Evolutionary conservation across 805 yeast genomes (phyloP).

Genomic region (Debaryomyces maramus): DNA sequence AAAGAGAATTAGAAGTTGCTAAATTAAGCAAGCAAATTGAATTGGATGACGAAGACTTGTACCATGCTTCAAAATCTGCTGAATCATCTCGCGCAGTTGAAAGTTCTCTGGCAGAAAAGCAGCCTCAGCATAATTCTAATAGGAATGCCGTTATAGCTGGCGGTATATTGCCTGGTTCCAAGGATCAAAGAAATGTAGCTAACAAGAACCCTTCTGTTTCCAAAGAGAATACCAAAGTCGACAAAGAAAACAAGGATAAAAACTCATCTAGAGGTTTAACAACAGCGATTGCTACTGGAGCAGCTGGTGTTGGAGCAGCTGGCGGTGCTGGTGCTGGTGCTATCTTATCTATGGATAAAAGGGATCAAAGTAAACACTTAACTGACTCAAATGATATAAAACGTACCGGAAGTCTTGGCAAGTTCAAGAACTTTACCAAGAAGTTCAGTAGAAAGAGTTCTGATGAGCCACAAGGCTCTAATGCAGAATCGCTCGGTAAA

Average conservation of each 20-base stretch:
- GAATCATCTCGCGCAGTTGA: too few relatives aligned
- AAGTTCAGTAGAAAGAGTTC: constrained; percentile 1
- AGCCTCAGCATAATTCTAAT: too few relatives aligned
- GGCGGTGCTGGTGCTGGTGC: constrained; percentile 12
- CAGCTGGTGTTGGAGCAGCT: constrained; percentile 16
- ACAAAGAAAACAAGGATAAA: constrained; percentile 6
- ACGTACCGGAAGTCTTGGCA: constrained; percentile 4
- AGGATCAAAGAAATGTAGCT: too few relatives aligned
- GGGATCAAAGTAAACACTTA: not conserved
- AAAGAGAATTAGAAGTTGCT: constrained; percentile 33
- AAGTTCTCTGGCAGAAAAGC: too few relatives aligned
- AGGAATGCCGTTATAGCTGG: too few relatives aligned
- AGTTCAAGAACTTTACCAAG: constrained; percentile 6
- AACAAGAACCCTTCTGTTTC: too few relatives aligned
- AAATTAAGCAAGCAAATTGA: constrained; percentile 33
- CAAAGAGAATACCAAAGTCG: too few relatives aligned
- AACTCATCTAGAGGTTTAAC: constrained; percentile 3
- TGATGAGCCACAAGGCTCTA: too few relatives aligned
- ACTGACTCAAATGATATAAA: constrained; percentile 2
- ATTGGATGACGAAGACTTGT: constrained; percentile 30
- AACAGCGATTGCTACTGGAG: constrained; percentile 11
- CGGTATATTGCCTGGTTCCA: too few relatives aligned
- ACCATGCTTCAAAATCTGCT: not conserved
- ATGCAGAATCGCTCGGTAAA: too few relatives aligned
- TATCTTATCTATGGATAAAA: constrained; percentile 6